Percentiles rank a stretch among this genome's conserved stretches.
phyloP scores from a whole-genome alignment of 208 protist genomes.

The Tritrichomonas musculus region DNA sequence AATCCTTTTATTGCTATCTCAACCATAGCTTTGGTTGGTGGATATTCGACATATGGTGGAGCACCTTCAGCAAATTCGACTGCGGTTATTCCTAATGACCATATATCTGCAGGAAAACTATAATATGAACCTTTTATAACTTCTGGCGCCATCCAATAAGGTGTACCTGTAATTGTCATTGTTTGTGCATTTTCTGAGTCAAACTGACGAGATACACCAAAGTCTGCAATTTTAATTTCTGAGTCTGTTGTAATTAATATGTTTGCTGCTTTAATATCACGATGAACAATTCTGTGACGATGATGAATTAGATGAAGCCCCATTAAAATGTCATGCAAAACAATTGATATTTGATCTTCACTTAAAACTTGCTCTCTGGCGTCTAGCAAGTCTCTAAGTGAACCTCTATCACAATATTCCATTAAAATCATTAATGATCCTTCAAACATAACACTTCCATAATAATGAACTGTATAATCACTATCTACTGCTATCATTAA shows the following conservation, averaged over 20 bases:
- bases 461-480: constrained; percentile 22
- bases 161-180: constrained; percentile 34
- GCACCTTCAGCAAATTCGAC: constrained; percentile 43
- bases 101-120: constrained; percentile 43
- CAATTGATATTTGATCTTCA: background rate
- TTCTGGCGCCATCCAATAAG: constrained; percentile 51
- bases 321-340: background rate
- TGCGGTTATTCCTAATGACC: constrained; percentile 42
- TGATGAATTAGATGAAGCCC: background rate
- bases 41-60: constrained; percentile 39
- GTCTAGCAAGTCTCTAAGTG: background rate
- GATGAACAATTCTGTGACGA: constrained; percentile 60
- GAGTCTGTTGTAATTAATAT: constrained; percentile 36
- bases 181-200: background rate
- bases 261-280: constrained; percentile 73
- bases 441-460: background rate
- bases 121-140: constrained; percentile 38
- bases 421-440: background rate
- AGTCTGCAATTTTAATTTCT: constrained; percentile 46
- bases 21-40: constrained; percentile 23
- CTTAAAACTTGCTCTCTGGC: background rate
- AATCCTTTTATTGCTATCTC: constrained; percentile 8
- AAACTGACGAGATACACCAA: constrained; percentile 42
- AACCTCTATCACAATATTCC: background rate
- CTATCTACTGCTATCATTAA: background rate